Conservation (phyloP, 2,329 filamentous ascomycete genomes). For the Cercospora sojina region DNA sequence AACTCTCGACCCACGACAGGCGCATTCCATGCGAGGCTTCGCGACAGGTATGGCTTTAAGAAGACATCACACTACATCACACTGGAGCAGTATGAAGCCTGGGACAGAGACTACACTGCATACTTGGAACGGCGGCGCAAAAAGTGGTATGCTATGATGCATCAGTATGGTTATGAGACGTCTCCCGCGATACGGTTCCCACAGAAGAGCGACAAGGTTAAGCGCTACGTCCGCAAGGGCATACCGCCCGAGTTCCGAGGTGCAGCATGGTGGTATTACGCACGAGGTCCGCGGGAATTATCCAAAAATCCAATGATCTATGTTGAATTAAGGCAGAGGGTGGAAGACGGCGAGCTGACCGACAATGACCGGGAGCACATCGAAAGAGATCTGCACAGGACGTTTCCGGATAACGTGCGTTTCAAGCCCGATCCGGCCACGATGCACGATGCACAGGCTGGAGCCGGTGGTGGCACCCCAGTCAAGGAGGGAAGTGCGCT, state of each 20-base stretch:
- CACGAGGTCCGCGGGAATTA: constrained; percentile 77
- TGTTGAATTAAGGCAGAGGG: constrained; percentile 63
- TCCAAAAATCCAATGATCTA: constrained; percentile 77
- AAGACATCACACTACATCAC: constrained; percentile 80
- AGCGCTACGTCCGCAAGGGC: constrained; percentile 87
- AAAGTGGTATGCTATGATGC: constrained; percentile 80
- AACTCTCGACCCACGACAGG: constrained; percentile 11
- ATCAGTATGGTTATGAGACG: constrained; percentile 71
- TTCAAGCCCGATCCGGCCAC: constrained; percentile 68
- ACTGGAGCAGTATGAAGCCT: constrained; percentile 74
- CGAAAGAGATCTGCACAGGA: constrained; percentile 88
- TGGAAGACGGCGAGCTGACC: constrained; percentile 60
- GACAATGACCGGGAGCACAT: constrained; percentile 83
- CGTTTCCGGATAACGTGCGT: constrained; percentile 88
- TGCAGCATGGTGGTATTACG: constrained; percentile 97
- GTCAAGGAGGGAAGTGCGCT: constrained; percentile 19
- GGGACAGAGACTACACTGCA: constrained; percentile 72
- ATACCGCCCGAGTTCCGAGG: constrained; percentile 92
- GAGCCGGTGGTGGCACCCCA: constrained; percentile 31
- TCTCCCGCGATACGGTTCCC: constrained; percentile 73
- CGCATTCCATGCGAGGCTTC: constrained; percentile 40
- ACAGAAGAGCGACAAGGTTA: constrained; percentile 75
- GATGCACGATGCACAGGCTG: constrained; percentile 35
- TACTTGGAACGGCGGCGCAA: constrained; percentile 71
- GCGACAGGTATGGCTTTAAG: constrained; percentile 89